These are phyloP conservation scores for Quercus engelmannii DNA, from an alignment of 306 rosid genomes.

Conservation along the genomic window DNA sequence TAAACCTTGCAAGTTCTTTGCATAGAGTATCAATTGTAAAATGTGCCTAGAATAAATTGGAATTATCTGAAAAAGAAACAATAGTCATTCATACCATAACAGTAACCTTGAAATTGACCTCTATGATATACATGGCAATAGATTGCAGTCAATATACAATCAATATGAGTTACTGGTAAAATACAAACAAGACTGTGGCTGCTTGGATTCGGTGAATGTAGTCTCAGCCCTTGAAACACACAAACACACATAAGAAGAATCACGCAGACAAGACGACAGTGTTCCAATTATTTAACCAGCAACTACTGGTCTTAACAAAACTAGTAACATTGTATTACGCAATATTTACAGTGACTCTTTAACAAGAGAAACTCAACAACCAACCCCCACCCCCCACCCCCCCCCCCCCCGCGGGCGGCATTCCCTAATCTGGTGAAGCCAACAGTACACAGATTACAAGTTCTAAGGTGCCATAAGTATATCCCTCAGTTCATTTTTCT, in stretches of 20 bases:
- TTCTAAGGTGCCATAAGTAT: constrained; percentile 42
- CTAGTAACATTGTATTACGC: not conserved
- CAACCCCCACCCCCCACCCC: not conserved
- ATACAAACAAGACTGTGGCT: not conserved
- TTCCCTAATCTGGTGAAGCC: not conserved
- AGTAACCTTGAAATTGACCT: not conserved
- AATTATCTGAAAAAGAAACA: not conserved
- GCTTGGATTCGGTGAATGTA: not conserved
- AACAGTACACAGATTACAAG: not conserved
- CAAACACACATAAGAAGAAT: not conserved
- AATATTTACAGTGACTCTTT: not conserved
- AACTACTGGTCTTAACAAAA: not conserved
- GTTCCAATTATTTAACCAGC: not conserved
- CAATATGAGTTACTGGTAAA: not conserved
- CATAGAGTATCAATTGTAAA: not conserved
- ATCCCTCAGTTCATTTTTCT: constrained; percentile 40
- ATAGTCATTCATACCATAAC: not conserved
- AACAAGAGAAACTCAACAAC: not conserved
- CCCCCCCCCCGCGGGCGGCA: no score
- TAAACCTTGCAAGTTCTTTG: not conserved
- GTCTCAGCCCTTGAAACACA: not conserved
- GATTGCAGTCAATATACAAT: not conserved
- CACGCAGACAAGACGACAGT: not conserved
- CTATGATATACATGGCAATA: not conserved
- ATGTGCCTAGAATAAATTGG: not conserved